phyloP scores from a whole-genome alignment of 2,329 filamentous ascomycete species.

The Trichoderma oligosporum region DNA sequence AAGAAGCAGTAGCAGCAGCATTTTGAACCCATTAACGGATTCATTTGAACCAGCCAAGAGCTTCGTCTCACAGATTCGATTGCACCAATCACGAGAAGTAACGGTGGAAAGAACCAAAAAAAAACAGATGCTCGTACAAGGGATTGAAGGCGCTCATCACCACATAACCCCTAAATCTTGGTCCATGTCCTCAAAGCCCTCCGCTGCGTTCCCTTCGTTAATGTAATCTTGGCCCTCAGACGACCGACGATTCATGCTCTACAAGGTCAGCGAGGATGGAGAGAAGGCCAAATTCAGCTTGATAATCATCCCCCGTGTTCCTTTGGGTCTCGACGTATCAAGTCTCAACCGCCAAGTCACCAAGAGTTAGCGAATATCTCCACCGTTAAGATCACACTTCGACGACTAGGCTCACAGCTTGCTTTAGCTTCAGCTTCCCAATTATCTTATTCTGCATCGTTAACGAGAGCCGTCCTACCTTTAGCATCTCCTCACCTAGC shows the following conservation, averaged over 20 bases:
- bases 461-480: constrained; percentile 53
- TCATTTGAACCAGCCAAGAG: neutral
- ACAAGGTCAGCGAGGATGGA: constrained; percentile 45
- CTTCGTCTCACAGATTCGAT: neutral
- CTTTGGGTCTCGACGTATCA: constrained; percentile 50
- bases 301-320: constrained; percentile 49
- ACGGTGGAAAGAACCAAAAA: constrained; percentile 32
- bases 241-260: constrained; percentile 69
- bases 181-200: constrained; percentile 72
- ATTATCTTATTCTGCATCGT: constrained; percentile 64
- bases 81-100: constrained; percentile 30
- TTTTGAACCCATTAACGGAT: too few relatives aligned
- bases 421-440: constrained; percentile 64
- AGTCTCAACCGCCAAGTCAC: constrained; percentile 47
- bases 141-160: neutral
- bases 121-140: neutral
- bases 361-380: constrained; percentile 54
- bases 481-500: constrained; percentile 53
- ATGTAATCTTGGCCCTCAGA: constrained; percentile 57
- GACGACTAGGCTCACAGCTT: constrained; percentile 64
- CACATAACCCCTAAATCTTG: constrained; percentile 46
- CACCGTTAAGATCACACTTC: constrained; percentile 56
- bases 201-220: constrained; percentile 54
- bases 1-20: too few relatives aligned
- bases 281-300: constrained; percentile 58